phyloP scores from a whole-genome alignment of 192 early-diverging fungal species.

The Phlyctochytrium bullatum region DNA sequence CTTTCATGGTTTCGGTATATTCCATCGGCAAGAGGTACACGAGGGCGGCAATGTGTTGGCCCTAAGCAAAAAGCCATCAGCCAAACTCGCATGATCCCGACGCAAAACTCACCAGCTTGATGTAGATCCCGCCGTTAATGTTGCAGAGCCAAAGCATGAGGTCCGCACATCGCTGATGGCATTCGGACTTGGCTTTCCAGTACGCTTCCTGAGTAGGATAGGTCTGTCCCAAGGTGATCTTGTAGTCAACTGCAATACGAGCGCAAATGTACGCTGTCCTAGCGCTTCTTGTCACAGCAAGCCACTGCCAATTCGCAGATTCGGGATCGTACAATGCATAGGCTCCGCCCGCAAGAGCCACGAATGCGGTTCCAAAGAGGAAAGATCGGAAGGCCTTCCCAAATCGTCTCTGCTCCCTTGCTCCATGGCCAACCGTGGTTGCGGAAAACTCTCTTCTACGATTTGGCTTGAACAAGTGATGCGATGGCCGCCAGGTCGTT shows the following conservation, averaged over 20 bases:
- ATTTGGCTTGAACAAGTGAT: no score
- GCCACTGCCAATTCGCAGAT: not conserved
- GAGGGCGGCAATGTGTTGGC: constrained; percentile 81
- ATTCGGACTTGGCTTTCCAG: constrained; percentile 40
- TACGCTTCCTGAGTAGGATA: constrained; percentile 22
- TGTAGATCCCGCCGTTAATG: constrained; percentile 77
- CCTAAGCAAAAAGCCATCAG: constrained; percentile 25
- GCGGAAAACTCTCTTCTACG: no score
- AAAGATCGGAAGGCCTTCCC: not conserved
- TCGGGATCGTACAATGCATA: not conserved
- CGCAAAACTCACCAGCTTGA: constrained; percentile 59
- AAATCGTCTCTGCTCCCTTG: no score
- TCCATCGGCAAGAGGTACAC: constrained; percentile 84
- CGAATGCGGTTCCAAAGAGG: not conserved
- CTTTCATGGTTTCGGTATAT: constrained; percentile 83
- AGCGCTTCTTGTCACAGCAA: not conserved
- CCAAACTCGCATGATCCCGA: not conserved
- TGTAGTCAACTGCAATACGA: constrained; percentile 55
- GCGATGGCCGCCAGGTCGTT: no score
- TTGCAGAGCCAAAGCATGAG: constrained; percentile 59
- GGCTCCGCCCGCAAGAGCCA: not conserved
- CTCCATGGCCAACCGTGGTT: no score
- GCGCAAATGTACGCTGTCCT: not conserved
- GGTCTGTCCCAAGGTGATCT: constrained; percentile 40
- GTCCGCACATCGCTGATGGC: constrained; percentile 70